These are phyloP conservation scores for Carex myosuroides DNA, from an alignment of 176 grass and related monocot genomes.

Conservation along the genomic window DNA sequence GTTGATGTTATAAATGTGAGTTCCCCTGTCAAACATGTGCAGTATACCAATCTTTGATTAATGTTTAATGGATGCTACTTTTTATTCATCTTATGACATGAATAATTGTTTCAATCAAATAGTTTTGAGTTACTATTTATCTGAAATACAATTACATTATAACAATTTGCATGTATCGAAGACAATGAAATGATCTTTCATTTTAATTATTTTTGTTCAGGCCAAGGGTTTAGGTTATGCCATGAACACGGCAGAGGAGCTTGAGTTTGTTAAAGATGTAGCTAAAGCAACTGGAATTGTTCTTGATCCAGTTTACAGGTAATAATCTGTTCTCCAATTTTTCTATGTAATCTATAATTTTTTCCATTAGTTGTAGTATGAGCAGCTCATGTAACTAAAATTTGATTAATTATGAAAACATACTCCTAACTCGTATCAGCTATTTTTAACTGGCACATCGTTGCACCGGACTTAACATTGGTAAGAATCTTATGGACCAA, in stretches of 20 bases:
- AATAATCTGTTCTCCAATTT: background rate
- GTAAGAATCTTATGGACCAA: background rate
- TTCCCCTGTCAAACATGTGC: constrained; percentile 6
- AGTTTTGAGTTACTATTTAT: background rate
- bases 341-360: background rate
- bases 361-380: background rate
- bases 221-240: constrained; percentile 96
- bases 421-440: background rate
- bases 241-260: constrained; percentile 82
- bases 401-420: background rate
- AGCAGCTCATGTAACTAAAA: background rate
- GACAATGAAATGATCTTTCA: background rate
- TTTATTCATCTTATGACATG: background rate
- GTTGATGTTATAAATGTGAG: constrained; percentile 68
- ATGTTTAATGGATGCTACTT: background rate
- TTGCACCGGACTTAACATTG: background rate
- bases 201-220: constrained; percentile 33
- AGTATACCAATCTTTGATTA: background rate
- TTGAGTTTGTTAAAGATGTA: constrained; percentile 89
- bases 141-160: background rate
- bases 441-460: background rate
- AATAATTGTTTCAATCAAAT: background rate
- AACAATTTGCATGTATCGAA: background rate
- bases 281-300: constrained; percentile 74
- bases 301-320: constrained; percentile 99